Conservation (phyloP, 306 rosid genomes). For the Benincasa hispida region DNA sequence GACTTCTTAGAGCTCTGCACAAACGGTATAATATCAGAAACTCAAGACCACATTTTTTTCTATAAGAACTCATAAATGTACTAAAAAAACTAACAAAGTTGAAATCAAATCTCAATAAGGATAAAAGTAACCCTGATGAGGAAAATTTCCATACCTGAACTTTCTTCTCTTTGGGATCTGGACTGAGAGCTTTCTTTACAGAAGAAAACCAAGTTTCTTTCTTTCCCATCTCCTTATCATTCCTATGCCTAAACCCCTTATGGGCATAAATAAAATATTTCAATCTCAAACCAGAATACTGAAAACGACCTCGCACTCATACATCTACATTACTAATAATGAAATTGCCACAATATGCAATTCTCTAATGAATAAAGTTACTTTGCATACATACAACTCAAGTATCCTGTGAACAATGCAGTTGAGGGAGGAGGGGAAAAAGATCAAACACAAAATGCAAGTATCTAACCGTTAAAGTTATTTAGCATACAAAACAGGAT, state of each 20-base stretch:
- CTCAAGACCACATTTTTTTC: background rate
- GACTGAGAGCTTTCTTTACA: conserved; percentile 95
- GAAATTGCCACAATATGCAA: background rate
- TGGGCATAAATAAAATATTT: background rate
- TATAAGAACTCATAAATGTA: background rate
- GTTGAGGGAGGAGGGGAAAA: background rate
- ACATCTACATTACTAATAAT: background rate
- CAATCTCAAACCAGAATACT: background rate
- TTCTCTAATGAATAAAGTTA: background rate
- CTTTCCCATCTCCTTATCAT: conserved; percentile 82
- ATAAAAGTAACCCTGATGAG: background rate
- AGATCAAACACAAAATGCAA: background rate
- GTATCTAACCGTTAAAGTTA: background rate
- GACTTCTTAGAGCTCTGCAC: conserved; percentile 54
- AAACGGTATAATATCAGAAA: conserved; percentile 7
- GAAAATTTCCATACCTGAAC: conserved; percentile 31
- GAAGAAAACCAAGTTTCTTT: conserved; percentile 91
- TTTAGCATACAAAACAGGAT: background rate
- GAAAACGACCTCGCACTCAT: background rate
- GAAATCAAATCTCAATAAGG: background rate
- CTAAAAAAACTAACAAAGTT: background rate
- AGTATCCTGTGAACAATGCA: background rate
- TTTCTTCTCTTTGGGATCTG: conserved; percentile 68
- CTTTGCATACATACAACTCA: background rate
- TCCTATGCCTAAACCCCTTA: conserved; percentile 39